phyloP scores from a whole-genome alignment of 805 yeast genomes.

The Teunomyces atbi region DNA sequence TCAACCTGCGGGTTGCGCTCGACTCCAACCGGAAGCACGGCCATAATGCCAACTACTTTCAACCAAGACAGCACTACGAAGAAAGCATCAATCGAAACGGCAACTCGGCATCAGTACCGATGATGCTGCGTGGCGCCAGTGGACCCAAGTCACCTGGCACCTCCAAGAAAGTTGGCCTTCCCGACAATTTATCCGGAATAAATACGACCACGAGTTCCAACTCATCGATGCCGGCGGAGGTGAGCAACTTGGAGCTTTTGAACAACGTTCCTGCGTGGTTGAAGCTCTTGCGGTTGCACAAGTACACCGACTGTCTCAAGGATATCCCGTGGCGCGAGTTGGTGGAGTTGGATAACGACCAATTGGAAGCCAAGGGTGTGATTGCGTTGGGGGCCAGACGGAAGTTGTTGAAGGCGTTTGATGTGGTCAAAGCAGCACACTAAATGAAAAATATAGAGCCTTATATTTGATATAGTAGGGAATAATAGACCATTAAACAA shows the following conservation, averaged over 20 bases:
- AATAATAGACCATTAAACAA: not conserved
- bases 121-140: constrained; percentile 13
- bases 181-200: constrained; percentile 13
- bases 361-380: constrained; percentile 78
- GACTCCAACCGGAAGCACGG: constrained; percentile 37
- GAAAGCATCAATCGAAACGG: constrained; percentile 36
- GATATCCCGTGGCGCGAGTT: constrained; percentile 77
- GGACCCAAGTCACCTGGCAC: not conserved
- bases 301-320: constrained; percentile 82
- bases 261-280: constrained; percentile 90
- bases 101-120: constrained; percentile 40
- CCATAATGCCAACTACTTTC: constrained; percentile 6
- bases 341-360: constrained; percentile 65
- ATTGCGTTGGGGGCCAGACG: constrained; percentile 95
- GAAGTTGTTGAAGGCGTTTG: constrained; percentile 88
- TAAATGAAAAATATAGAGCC: constrained; percentile 2
- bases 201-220: constrained; percentile 9
- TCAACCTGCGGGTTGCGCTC: constrained; percentile 52
- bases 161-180: not conserved
- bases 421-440: constrained; percentile 53
- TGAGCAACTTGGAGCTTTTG: constrained; percentile 47
- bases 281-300: constrained; percentile 84
- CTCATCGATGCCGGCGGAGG: constrained; percentile 42
- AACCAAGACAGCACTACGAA: constrained; percentile 16
- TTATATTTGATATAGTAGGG: constrained; percentile 11